Base-by-base conservation (phyloP, 352 stramenopile species). In the Pythium grandisporangium region DNA sequence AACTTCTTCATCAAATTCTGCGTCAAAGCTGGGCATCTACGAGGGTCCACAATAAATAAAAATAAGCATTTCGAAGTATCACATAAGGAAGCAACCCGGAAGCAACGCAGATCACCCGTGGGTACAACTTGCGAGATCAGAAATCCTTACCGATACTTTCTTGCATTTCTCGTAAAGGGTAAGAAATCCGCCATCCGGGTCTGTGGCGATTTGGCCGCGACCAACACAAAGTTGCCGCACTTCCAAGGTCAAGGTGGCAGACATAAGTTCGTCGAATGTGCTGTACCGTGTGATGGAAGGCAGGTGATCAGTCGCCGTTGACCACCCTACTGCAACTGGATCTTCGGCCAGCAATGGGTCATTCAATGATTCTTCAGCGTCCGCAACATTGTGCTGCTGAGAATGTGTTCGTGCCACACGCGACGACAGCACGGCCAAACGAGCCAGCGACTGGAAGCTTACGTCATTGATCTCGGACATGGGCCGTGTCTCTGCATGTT, bases 221-320 rank as follows among this genome's bases (percentile, higher is more conserved):
- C 81, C 81, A 39, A 87, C 74, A 17, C 70, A 62, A 19, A 93
- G 58, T 61, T 92, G 78, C 13, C 79, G 76, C 43, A 94, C 70
- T 63, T 94, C 81, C 7, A 94, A 58, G 13, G 81, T 94, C 32
- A 94, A 44, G 12, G 81, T 94, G 11, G 81, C 81, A 10, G 79
- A 93, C 77, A 94, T 94, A 40, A 92, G 65, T 58, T 94, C 81
- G 63, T 94, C 81, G 30, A 94, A 94, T 23, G 81, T 94, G 46
- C 77, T 90, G 58, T 93, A 91, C 0, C 81, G 74, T 17, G 77
- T 93, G 48, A 94, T 94, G 7, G 77, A 58, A 4, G 81, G 81
- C 6, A 93, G 35, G 23, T 84, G 66, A 43, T 93, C 81, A 0
- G 58, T 68, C 0, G 68, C 67, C 1, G 71, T 75, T 1, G 78